A percentile compares a stretch with the other conserved stretches of the same genome.
These are phyloP conservation scores for Entonaema liquescens DNA, from an alignment of 495 filamentous ascomycete genomes.

Conservation along the genomic window DNA sequence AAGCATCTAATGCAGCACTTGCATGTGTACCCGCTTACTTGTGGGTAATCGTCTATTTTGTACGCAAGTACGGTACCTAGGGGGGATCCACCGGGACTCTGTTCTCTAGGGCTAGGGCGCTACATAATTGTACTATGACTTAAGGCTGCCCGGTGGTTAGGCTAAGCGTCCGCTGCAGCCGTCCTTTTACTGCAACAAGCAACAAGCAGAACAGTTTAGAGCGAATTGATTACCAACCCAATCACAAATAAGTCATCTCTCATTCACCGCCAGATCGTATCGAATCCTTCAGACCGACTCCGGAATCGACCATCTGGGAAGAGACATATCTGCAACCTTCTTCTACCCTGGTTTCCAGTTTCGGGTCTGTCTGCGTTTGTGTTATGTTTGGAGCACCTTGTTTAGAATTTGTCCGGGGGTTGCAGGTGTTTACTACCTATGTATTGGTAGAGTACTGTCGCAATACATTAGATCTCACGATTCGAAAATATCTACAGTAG, in stretches of 20 bases:
- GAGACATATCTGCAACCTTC: constrained; percentile 16
- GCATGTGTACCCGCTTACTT: constrained; percentile 36
- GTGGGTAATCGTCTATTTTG: constrained; percentile 2
- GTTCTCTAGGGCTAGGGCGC: constrained; percentile 2
- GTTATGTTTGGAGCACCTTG: neutral
- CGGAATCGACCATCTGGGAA: constrained; percentile 38
- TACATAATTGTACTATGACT: neutral
- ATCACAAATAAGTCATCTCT: constrained; percentile 24
- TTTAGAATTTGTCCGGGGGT: neutral
- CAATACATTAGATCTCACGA: constrained; percentile 1
- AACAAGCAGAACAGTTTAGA: constrained; percentile 15
- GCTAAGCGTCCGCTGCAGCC: neutral
- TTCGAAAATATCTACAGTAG: neutral
- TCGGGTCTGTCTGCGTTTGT: neutral
- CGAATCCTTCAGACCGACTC: constrained; percentile 39
- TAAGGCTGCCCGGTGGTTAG: neutral
- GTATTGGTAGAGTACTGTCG: neutral
- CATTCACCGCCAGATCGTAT: constrained; percentile 44
- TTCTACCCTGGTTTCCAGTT: constrained; percentile 16
- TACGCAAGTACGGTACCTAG: neutral
- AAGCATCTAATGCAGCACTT: constrained; percentile 41
- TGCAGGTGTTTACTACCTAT: no score
- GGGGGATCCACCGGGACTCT: neutral
- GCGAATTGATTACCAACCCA: constrained; percentile 41
- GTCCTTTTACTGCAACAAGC: neutral